A percentile compares a stretch with the other conserved stretches of the same genome.
phyloP scores from a whole-genome alignment of 768 basidiomycete species.

The Mycena latifolia region DNA sequence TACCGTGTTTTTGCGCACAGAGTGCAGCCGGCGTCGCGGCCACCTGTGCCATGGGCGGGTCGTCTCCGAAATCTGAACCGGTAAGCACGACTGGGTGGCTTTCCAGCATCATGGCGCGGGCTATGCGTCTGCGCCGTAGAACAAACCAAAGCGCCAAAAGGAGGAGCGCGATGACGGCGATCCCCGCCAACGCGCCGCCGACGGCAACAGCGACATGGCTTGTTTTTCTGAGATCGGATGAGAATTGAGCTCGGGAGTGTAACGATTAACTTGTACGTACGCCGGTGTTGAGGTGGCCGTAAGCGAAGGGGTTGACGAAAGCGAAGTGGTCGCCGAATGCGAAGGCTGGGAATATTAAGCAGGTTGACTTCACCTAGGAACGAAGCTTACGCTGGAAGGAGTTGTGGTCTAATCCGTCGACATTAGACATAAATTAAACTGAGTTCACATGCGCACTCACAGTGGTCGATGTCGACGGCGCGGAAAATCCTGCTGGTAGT shows the following conservation, averaged over 20 bases:
- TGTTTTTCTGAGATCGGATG: background rate
- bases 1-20: background rate
- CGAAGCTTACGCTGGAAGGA: background rate
- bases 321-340: too few relatives aligned
- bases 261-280: background rate
- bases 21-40: background rate
- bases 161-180: constrained; percentile 16
- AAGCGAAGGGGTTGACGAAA: too few relatives aligned
- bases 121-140: constrained; percentile 4
- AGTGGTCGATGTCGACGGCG: background rate
- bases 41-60: background rate
- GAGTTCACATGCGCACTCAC: background rate
- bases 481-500: background rate
- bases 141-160: constrained; percentile 25
- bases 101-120: background rate
- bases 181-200: constrained; percentile 20
- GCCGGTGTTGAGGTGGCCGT: background rate
- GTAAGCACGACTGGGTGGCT: constrained; percentile 3
- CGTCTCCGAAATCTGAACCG: constrained; percentile 8
- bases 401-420: background rate
- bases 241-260: background rate
- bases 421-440: background rate
- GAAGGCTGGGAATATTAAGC: constrained; percentile 1
- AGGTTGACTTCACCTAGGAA: background rate
- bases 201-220: constrained; percentile 20